Percentiles rank a stretch among this genome's conserved stretches.
Evolutionary conservation across 768 basidiomycete genomes (phyloP).

Genomic region (Boletellus sp.): DNA sequence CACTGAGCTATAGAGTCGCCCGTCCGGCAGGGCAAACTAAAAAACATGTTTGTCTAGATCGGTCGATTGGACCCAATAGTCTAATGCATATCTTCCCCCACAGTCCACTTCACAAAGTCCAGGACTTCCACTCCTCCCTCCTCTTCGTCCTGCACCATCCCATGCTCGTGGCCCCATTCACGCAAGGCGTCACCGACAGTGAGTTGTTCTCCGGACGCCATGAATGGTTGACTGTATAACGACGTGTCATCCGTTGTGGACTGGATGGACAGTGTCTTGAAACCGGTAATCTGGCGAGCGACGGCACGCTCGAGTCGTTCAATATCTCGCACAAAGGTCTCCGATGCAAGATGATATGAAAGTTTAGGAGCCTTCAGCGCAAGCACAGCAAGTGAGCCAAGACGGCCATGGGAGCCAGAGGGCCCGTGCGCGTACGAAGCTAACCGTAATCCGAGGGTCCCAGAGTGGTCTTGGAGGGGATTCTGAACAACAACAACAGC

Average conservation of each 20-base stretch:
- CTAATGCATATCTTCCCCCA: constrained; percentile 41
- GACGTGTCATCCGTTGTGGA: constrained; percentile 44
- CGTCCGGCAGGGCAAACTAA: no score
- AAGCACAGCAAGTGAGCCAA: constrained; percentile 56
- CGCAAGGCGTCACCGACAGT: constrained; percentile 36
- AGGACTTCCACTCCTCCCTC: constrained; percentile 35
- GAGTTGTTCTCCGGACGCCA: constrained; percentile 62
- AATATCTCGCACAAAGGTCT: constrained; percentile 54
- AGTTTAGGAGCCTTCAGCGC: constrained; percentile 49
- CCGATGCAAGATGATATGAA: constrained; percentile 39
- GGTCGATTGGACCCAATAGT: no score
- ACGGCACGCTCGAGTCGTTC: constrained; percentile 65
- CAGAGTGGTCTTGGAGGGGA: constrained; percentile 33
- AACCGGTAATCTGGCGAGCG: constrained; percentile 83
- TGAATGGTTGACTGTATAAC: constrained; percentile 70
- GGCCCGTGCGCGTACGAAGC: constrained; percentile 60
- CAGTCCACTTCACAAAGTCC: constrained; percentile 66
- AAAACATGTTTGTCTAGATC: no score
- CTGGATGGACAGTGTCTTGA: constrained; percentile 59
- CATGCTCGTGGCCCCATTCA: constrained; percentile 53
- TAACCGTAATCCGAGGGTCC: constrained; percentile 43
- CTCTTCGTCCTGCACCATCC: constrained; percentile 34
- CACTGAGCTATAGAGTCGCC: constrained; percentile 46
- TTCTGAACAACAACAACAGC: constrained; percentile 43
- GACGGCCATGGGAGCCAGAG: constrained; percentile 51